These are phyloP conservation scores for Kluyveromyces starmeri DNA, from an alignment of 805 yeast genomes.

Conservation along the genomic window DNA sequence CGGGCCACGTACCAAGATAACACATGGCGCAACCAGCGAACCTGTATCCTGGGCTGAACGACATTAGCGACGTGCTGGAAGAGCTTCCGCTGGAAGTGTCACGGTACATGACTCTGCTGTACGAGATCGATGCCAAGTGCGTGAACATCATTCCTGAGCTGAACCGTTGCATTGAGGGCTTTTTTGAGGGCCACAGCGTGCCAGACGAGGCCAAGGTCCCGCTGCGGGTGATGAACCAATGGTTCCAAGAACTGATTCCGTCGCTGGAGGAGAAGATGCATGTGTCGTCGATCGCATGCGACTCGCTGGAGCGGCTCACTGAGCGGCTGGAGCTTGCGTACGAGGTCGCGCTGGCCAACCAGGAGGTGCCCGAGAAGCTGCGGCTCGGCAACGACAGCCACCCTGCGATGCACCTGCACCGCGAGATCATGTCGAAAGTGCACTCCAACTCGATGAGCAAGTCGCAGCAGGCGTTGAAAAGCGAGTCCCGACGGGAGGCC, in stretches of 20 bases:
- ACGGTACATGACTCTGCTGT: constrained; percentile 75
- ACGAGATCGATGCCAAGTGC: constrained; percentile 94
- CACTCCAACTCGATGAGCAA: constrained; percentile 23
- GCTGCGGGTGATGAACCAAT: constrained; percentile 31
- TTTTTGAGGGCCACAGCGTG: constrained; percentile 10
- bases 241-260: constrained; percentile 68
- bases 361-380: constrained; percentile 72
- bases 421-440: constrained; percentile 29
- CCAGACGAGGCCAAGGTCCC: constrained; percentile 14
- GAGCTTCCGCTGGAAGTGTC: constrained; percentile 80
- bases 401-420: constrained; percentile 63
- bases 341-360: constrained; percentile 55
- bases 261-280: constrained; percentile 96
- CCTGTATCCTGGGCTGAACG: constrained; percentile 79
- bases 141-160: constrained; percentile 64
- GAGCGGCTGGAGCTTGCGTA: constrained; percentile 73
- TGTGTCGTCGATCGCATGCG: constrained; percentile 86
- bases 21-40: constrained; percentile 33
- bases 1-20: no score
- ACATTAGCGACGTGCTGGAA: constrained; percentile 81
- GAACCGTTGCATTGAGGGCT: constrained; percentile 30
- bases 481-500: constrained; percentile 87
- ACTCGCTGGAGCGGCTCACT: constrained; percentile 58
- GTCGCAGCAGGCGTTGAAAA: constrained; percentile 65
- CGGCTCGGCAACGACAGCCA: constrained; percentile 76